A percentile compares a stretch with the other conserved stretches of the same genome.
Conservation (phyloP, 768 basidiomycete genomes). For the Russula foetens region DNA sequence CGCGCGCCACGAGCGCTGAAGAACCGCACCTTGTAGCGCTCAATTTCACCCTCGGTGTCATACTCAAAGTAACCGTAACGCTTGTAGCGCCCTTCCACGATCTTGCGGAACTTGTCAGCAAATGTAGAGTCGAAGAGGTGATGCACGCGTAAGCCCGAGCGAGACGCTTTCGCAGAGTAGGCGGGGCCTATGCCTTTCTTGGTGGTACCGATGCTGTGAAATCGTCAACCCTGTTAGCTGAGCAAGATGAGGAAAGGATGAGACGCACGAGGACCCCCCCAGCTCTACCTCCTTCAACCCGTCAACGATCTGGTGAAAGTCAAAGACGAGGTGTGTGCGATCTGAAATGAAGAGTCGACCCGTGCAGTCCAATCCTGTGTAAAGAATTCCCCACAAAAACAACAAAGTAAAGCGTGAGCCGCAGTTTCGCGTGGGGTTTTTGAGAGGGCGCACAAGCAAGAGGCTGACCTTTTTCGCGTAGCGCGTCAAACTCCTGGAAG, state of each 20-base stretch:
- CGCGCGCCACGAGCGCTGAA: neutral
- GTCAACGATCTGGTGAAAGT: constrained; percentile 99
- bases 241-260: constrained; percentile 11
- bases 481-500: constrained; percentile 83
- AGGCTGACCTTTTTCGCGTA: constrained; percentile 68
- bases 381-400: too few relatives aligned
- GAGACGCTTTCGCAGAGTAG: constrained; percentile 94
- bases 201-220: constrained; percentile 85
- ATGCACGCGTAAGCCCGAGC: constrained; percentile 92
- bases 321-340: constrained; percentile 94
- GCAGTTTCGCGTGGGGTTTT: too few relatives aligned
- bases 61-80: constrained; percentile 97
- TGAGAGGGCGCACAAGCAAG: too few relatives aligned
- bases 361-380: constrained; percentile 73
- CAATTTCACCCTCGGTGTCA: constrained; percentile 94
- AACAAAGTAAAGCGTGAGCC: neutral
- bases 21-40: constrained; percentile 69
- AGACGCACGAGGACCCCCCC: constrained; percentile 65
- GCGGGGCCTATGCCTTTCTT: constrained; percentile 98
- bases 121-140: constrained; percentile 90
- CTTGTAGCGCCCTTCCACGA: constrained; percentile 97
- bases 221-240: neutral
- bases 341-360: constrained; percentile 88
- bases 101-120: constrained; percentile 84
- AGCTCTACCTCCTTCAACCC: constrained; percentile 97